Evolutionary conservation across 1,284 basidiomycete genomes (phyloP).

Genomic region (Polyporus tsugae): DNA sequence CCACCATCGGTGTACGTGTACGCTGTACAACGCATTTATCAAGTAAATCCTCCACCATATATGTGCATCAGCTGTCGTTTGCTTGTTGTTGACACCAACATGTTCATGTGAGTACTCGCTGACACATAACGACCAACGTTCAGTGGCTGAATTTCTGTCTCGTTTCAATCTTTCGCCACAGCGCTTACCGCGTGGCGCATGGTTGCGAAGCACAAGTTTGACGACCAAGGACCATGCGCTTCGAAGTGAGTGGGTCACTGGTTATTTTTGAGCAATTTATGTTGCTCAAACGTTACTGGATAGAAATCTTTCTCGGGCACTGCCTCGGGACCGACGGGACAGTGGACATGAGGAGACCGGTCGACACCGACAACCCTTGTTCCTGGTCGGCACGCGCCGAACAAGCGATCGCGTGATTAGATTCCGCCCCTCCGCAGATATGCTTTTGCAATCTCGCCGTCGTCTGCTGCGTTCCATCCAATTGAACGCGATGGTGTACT

Average conservation of each 20-base stretch:
- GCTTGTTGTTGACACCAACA: not conserved
- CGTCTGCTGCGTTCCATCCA: slow-evolving; percentile 3
- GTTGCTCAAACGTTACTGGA: slow-evolving; percentile 3
- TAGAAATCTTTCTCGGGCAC: slow-evolving; percentile 7
- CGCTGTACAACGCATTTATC: not conserved
- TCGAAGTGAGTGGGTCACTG: not conserved
- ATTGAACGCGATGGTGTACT: slow-evolving; percentile 9
- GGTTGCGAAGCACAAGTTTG: not conserved
- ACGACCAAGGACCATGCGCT: not conserved
- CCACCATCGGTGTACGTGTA: not conserved
- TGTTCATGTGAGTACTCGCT: not conserved
- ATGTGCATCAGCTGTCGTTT: not conserved
- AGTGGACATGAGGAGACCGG: not conserved
- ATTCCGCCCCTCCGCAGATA: slow-evolving; percentile 15
- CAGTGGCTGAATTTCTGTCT: not conserved
- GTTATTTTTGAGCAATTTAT: not conserved
- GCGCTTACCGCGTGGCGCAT: slow-evolving; percentile 7
- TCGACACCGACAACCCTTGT: slow-evolving; percentile 23
- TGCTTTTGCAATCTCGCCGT: not conserved
- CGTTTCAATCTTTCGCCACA: slow-evolving; percentile 4
- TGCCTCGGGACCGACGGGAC: slow-evolving; percentile 23
- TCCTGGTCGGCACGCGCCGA: slow-evolving; percentile 27
- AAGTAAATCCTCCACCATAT: not conserved
- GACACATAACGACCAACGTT: not conserved
- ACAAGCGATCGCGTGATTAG: slow-evolving; percentile 15